Evolutionary conservation across 2,329 filamentous ascomycete genomes (phyloP).

Genomic region (Leptoxyphium fumago): DNA sequence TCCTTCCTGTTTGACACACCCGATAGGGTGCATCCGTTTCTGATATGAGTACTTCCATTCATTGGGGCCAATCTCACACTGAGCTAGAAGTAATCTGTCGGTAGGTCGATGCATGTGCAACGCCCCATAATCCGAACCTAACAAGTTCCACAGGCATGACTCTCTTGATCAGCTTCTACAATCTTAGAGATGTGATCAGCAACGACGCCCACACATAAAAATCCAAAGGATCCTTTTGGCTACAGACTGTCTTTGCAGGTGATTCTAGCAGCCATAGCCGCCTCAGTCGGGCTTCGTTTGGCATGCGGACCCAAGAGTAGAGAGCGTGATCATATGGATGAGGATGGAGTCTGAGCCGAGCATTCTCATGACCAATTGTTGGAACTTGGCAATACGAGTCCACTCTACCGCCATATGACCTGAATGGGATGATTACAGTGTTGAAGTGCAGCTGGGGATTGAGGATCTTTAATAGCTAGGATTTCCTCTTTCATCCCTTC

Average conservation of each 20-base stretch:
- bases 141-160: slow-evolving; percentile 20
- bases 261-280: slow-evolving; percentile 10
- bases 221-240: slow-evolving; percentile 35
- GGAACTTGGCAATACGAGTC: slow-evolving; percentile 24
- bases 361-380: slow-evolving; percentile 23
- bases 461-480: no score
- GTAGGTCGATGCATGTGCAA: neutral
- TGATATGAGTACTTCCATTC: slow-evolving; percentile 31
- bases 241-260: slow-evolving; percentile 21
- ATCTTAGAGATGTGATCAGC: slow-evolving; percentile 42
- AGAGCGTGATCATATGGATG: slow-evolving; percentile 17
- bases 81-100: slow-evolving; percentile 36
- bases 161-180: slow-evolving; percentile 37
- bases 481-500: no score
- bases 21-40: slow-evolving; percentile 38
- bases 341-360: slow-evolving; percentile 19
- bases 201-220: slow-evolving; percentile 49
- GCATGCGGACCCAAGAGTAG: slow-evolving; percentile 19
- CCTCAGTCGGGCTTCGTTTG: slow-evolving; percentile 8
- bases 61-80: slow-evolving; percentile 38
- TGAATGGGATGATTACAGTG: neutral
- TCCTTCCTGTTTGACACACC: slow-evolving; percentile 42
- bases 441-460: no score
- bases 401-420: slow-evolving; percentile 23
- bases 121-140: neutral